Evolutionary conservation across 176 grass and related monocot species (phyloP).

Genomic region (Panicum miliaceum): DNA sequence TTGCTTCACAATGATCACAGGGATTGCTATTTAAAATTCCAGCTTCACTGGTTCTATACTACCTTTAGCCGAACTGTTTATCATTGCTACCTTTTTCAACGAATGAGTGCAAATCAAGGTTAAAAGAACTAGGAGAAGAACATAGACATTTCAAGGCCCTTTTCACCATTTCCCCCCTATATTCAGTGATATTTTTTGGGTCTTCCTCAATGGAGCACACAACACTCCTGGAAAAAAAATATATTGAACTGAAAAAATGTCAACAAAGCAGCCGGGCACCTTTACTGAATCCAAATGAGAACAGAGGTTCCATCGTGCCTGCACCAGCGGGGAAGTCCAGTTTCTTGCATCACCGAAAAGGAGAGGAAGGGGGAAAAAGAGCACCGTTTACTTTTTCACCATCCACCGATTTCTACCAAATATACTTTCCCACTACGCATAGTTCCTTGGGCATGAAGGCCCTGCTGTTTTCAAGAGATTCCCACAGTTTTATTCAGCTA

Average conservation of each 20-base stretch:
- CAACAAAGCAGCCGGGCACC: not conserved
- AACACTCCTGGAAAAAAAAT: not conserved
- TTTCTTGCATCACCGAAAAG: not conserved
- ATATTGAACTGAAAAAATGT: not conserved
- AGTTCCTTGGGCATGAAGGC: slow-evolving; percentile 5
- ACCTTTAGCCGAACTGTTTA: not conserved
- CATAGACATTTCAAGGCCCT: not conserved
- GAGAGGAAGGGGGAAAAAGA: not conserved
- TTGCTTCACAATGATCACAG: not conserved
- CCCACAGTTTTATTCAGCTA: not conserved
- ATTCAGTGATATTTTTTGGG: not conserved
- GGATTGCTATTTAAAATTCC: not conserved
- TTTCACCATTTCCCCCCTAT: not conserved
- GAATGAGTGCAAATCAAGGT: not conserved
- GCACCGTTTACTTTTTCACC: slow-evolving; percentile 27
- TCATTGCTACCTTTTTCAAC: not conserved
- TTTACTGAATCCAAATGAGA: not conserved
- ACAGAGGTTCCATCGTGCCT: not conserved
- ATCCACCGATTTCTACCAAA: slow-evolving; percentile 18
- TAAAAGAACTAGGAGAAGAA: not conserved
- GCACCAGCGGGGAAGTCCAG: not conserved
- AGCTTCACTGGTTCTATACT: not conserved
- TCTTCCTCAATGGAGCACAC: not conserved
- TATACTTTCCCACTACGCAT: not conserved
- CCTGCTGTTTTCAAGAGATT: not conserved